Base-by-base conservation (phyloP, 805 yeast species). In the Kurtzmaniella fragi region DNA sequence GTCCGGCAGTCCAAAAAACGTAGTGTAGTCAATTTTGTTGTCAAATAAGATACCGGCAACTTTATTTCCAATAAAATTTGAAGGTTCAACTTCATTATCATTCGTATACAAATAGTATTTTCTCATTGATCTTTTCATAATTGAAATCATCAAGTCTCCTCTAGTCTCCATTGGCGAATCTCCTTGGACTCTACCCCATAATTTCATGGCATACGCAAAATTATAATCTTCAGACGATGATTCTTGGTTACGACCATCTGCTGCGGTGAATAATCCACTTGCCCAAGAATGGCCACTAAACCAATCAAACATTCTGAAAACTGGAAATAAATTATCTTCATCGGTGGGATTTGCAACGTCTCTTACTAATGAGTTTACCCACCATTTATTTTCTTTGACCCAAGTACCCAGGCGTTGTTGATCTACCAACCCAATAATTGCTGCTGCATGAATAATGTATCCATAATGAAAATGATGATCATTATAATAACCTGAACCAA, bases 281-380 rank as follows among this genome's bases (percentile, higher is more conserved):
- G 90, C 89, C 80, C 85, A 81, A 23, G 84, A 76, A 53, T 84
- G 91, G 6, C 91, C 90, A 45, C 68, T 62, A 59, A 59, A 84
- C 78, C 84, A 84, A 56, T 83, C 89, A 59, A 83, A 84, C 40
- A 70, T 64, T 42, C 90, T 70, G 32, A 70, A 77, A 9, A 71
- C 75, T 2, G 91, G 90, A 67, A 81, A 84, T 43, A 70, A 72
- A 1, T 53, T 29, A 47, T 80, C 85, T 13, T 58, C 56, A 3
- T 51, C 46, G 12, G 75, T 62, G 3, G 89, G 86, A 50, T 81
- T 82, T 30, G 83, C 81, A 17, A 77, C 80, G 50, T 84, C 90
- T 45, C 88, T 69, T 4, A 83, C 66, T 43, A 84, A 62, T 1
- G 73, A 53, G 47, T 81, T 80, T 32, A 82, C 73, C 78, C 81